A percentile compares a stretch with the other conserved stretches of the same genome.
Evolutionary conservation across 1,284 basidiomycete species (phyloP).

Genomic region (Microbotryum intermedium): DNA sequence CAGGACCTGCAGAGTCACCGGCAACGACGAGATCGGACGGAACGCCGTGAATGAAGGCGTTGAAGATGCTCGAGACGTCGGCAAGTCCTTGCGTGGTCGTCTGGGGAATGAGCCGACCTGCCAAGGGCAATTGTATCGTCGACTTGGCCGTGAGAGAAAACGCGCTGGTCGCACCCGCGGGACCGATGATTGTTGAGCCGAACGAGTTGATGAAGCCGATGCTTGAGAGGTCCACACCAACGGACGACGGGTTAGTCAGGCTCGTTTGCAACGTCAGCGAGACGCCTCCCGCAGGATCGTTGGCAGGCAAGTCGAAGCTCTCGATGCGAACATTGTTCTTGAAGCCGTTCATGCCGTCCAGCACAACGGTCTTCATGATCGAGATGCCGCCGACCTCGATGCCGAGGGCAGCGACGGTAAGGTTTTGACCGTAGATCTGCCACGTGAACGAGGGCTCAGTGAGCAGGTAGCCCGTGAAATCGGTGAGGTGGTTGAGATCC

Average conservation of each 20-base stretch:
- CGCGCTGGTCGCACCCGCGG: constrained; percentile 46
- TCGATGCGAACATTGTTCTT: constrained; percentile 56
- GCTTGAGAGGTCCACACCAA: constrained; percentile 58
- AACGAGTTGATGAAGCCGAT: constrained; percentile 57
- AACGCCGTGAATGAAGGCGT: constrained; percentile 61
- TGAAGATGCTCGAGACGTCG: constrained; percentile 58
- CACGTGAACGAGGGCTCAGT: constrained; percentile 63
- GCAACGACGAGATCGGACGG: constrained; percentile 55
- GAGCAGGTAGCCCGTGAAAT: constrained; percentile 59
- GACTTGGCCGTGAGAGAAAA: constrained; percentile 54
- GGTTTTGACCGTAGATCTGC: constrained; percentile 60
- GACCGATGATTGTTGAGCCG: constrained; percentile 52
- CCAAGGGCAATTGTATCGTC: constrained; percentile 51
- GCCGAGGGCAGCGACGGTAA: constrained; percentile 48
- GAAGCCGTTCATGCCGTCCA: constrained; percentile 65
- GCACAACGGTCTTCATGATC: constrained; percentile 51
- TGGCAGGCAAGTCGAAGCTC: constrained; percentile 60
- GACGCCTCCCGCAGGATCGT: constrained; percentile 68
- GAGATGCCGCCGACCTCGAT: constrained; percentile 30
- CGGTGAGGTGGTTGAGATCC: constrained; percentile 53
- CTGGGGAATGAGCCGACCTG: constrained; percentile 60
- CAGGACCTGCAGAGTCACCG: constrained; percentile 57
- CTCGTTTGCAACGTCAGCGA: constrained; percentile 57
- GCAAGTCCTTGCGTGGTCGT: constrained; percentile 49
- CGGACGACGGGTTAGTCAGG: constrained; percentile 63